Evolutionary conservation across 116 monocot genomes (phyloP).

Genomic region (Papilionanthe hybrid): DNA sequence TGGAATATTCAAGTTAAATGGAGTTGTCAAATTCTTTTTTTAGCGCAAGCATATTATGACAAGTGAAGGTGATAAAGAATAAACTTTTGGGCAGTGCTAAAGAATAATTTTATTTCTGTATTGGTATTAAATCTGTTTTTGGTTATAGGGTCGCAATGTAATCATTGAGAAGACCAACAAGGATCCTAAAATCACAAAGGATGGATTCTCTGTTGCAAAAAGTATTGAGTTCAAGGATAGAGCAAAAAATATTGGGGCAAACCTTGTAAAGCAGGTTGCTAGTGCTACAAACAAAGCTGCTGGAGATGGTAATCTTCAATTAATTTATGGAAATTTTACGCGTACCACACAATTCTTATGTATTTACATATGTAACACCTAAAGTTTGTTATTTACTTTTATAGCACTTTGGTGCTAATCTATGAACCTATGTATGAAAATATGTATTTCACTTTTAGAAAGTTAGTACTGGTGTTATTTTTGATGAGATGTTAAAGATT

Average conservation of each 20-base stretch:
- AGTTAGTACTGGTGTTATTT: too few relatives aligned
- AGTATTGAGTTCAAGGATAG: conserved; percentile 79
- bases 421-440: too few relatives aligned
- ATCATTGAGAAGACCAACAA: conserved; percentile 57
- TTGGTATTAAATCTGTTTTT: neutral
- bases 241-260: conserved; percentile 76
- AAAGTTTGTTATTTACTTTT: too few relatives aligned
- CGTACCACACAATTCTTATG: too few relatives aligned
- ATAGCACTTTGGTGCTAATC: too few relatives aligned
- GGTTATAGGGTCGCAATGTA: conserved; percentile 71
- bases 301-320: conserved; percentile 62
- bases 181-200: conserved; percentile 78
- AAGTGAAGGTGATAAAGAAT: neutral
- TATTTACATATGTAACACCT: too few relatives aligned
- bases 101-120: neutral
- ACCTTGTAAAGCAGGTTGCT: conserved; percentile 89
- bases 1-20: neutral
- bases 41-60: neutral
- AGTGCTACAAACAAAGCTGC: conserved; percentile 78
- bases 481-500: too few relatives aligned
- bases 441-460: too few relatives aligned
- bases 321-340: too few relatives aligned
- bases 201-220: conserved; percentile 88
- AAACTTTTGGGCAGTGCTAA: neutral
- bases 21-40: neutral